A percentile compares a stretch with the other conserved stretches of the same genome.
phyloP scores from a whole-genome alignment of 768 basidiomycete species.

The Sporobolomyces pararoseus region DNA sequence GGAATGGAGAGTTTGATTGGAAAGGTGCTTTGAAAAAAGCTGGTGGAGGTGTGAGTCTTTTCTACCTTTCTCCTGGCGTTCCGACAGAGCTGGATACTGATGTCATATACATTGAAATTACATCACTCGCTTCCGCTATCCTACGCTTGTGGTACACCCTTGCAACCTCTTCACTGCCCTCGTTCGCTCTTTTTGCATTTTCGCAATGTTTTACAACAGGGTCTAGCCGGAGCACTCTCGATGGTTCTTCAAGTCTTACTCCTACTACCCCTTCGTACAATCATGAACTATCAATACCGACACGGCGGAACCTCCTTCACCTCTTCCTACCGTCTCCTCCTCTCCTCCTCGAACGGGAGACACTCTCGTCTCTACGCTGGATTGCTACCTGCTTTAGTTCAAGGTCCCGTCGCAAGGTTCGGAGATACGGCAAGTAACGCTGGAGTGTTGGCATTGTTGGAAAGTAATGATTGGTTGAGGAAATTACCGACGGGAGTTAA shows the following conservation, averaged over 20 bases:
- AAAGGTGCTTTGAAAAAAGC: constrained; percentile 71
- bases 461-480: constrained; percentile 68
- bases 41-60: constrained; percentile 73
- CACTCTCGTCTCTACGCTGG: constrained; percentile 75
- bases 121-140: no score
- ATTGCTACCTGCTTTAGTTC: constrained; percentile 75
- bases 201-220: not conserved
- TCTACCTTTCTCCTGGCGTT: not conserved
- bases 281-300: constrained; percentile 66
- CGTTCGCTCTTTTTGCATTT: not conserved
- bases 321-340: constrained; percentile 57
- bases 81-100: no score
- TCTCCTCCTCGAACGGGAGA: constrained; percentile 61
- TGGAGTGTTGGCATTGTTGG: constrained; percentile 78
- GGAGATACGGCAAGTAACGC: constrained; percentile 94
- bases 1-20: constrained; percentile 68
- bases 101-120: no score
- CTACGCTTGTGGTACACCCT: no score
- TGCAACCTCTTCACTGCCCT: not conserved
- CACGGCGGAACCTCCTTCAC: constrained; percentile 69
- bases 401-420: constrained; percentile 65
- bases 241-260: constrained; percentile 87
- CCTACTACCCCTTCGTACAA: constrained; percentile 58
- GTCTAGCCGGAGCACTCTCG: constrained; percentile 53
- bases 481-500: constrained; percentile 64